phyloP scores from a whole-genome alignment of 345 rosid species.

The Geranium rotundifolium region DNA sequence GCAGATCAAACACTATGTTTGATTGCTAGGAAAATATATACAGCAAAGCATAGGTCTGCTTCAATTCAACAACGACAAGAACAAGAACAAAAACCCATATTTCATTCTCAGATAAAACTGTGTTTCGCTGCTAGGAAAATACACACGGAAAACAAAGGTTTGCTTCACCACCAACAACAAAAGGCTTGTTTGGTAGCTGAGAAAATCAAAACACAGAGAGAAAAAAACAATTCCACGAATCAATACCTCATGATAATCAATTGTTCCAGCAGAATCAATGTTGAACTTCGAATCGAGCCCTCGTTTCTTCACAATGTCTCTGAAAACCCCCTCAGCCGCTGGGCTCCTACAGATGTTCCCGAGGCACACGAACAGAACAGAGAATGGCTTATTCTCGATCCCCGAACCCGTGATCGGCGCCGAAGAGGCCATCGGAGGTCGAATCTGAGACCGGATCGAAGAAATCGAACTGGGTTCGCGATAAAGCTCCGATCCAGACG shows the following conservation, averaged over 20 bases:
- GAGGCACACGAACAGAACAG: conserved; percentile 79
- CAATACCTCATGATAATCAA: conserved; percentile 70
- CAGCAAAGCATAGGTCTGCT: neutral
- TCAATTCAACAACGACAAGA: neutral
- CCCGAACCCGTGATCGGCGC: conserved; percentile 17
- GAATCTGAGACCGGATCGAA: conserved; percentile 8
- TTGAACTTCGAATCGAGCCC: conserved; percentile 56
- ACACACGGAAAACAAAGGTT: too few species aligned
- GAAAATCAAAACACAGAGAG: neutral
- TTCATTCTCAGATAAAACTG: too few species aligned
- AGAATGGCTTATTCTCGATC: conserved; percentile 45
- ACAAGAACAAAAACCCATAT: neutral
- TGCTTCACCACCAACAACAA: too few species aligned
- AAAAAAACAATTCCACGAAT: neutral
- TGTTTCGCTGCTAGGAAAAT: too few species aligned
- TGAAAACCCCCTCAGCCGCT: conserved; percentile 93
- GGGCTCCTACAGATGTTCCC: conserved; percentile 97
- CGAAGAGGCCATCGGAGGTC: conserved; percentile 47
- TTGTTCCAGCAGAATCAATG: conserved; percentile 94
- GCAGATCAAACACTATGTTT: neutral
- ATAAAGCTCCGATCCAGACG: neutral
- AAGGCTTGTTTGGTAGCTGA: too few species aligned
- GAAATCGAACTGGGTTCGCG: neutral
- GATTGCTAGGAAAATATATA: neutral
- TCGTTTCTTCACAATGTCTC: conserved; percentile 61